Percentiles rank a stretch among this genome's conserved stretches.
Conservation (phyloP, 495 filamentous ascomycete species). For the Tuber microsphaerosporum region DNA sequence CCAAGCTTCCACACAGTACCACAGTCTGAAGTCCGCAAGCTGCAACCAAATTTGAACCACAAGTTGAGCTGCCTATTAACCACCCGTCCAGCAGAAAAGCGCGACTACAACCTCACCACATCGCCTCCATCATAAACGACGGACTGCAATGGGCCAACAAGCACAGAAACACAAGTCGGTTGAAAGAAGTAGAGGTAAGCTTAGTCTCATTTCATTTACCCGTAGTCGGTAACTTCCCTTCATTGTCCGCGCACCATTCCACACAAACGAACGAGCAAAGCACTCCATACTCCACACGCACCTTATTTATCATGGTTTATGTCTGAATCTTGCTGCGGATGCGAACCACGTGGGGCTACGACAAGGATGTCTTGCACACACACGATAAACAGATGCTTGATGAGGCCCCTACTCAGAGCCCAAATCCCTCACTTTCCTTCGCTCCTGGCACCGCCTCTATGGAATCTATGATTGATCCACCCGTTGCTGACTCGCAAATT, state of each 20-base stretch:
- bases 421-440: background rate
- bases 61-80: background rate
- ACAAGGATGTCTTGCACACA: background rate
- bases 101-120: background rate
- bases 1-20: background rate
- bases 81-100: background rate
- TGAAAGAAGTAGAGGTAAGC: background rate
- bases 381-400: background rate
- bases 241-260: background rate
- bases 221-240: background rate
- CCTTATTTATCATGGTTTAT: background rate
- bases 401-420: background rate
- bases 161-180: constrained; percentile 2
- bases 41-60: background rate
- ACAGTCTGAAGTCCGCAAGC: background rate
- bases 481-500: background rate
- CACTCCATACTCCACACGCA: background rate
- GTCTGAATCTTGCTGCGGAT: background rate
- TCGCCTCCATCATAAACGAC: background rate
- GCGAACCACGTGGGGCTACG: background rate
- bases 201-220: background rate
- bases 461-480: background rate
- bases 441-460: background rate
- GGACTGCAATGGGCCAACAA: background rate
- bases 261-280: background rate